phyloP scores from a whole-genome alignment of 257 asterid genomes.

The Primulina tabacum region DNA sequence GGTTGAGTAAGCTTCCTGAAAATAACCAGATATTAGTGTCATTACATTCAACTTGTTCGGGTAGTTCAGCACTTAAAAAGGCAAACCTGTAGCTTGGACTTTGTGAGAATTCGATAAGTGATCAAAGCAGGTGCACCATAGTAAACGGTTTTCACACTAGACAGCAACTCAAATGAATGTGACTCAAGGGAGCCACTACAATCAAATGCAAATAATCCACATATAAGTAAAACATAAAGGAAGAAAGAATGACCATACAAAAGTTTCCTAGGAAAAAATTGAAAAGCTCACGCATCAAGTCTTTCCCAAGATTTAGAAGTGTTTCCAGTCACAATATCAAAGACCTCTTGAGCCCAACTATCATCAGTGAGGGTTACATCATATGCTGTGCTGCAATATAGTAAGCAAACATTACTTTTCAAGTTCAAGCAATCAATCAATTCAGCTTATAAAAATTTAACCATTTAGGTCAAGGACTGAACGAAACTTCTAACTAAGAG shows the following conservation, averaged over 20 bases:
- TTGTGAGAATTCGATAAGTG: conserved; percentile 51
- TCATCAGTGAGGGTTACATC: conserved; percentile 60
- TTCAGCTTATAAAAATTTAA: not conserved
- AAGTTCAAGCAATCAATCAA: conserved; percentile 8
- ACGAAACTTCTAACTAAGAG: not conserved
- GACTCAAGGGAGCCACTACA: conserved; percentile 61
- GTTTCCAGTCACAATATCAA: conserved; percentile 53
- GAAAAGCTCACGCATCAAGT: conserved; percentile 47
- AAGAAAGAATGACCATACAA: not conserved
- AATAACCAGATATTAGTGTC: conserved; percentile 5
- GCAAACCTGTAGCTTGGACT: conserved; percentile 50
- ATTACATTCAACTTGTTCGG: not conserved
- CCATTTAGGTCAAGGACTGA: not conserved
- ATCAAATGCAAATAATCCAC: conserved; percentile 11
- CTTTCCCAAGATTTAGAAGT: conserved; percentile 59
- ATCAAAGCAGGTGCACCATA: conserved; percentile 58
- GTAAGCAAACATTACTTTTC: conserved; percentile 10
- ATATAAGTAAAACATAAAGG: conserved; percentile 3
- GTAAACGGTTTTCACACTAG: conserved; percentile 53
- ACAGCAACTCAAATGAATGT: conserved; percentile 62
- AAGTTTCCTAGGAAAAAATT: not conserved
- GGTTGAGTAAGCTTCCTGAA: conserved; percentile 67
- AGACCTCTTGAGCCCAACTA: conserved; percentile 50
- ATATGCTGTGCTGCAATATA: conserved; percentile 49
- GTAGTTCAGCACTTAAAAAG: conserved; percentile 7